phyloP scores from a whole-genome alignment of 2,329 filamentous ascomycete species.

The Pestalotiopsis sp. region DNA sequence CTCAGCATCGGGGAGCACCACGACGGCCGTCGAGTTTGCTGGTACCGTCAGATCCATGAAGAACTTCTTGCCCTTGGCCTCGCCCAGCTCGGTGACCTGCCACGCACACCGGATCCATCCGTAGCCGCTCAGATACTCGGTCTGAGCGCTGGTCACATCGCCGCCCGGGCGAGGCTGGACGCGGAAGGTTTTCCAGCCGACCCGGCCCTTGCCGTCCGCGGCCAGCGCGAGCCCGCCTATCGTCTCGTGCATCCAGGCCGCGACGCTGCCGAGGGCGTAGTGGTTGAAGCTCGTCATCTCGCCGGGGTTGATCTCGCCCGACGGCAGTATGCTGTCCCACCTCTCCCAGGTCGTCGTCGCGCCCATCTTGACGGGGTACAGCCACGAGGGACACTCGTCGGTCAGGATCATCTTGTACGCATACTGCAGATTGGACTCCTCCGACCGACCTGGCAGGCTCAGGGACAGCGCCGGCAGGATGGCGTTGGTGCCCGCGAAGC shows the following conservation, averaged over 20 bases:
- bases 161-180: slow-evolving; percentile 11
- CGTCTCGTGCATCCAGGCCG: slow-evolving; percentile 36
- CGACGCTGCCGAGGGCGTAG: slow-evolving; percentile 39
- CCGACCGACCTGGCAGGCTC: background rate
- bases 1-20: slow-evolving; percentile 1
- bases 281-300: slow-evolving; percentile 42
- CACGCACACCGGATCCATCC: slow-evolving; percentile 4
- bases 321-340: slow-evolving; percentile 37
- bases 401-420: slow-evolving; percentile 38
- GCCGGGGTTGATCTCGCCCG: slow-evolving; percentile 35
- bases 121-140: slow-evolving; percentile 6
- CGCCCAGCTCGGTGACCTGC: background rate
- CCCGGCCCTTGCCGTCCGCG: slow-evolving; percentile 14
- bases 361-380: slow-evolving; percentile 38
- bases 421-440: slow-evolving; percentile 6
- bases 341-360: slow-evolving; percentile 41
- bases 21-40: background rate
- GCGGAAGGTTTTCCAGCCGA: slow-evolving; percentile 22
- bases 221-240: slow-evolving; percentile 29
- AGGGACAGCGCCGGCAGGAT: slow-evolving; percentile 16
- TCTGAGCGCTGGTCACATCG: background rate
- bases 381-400: slow-evolving; percentile 34
- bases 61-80: background rate
- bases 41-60: slow-evolving; percentile 4
- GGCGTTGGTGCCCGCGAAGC: slow-evolving; percentile 26